These are phyloP conservation scores for Aphanocladium album DNA, from an alignment of 2,329 filamentous ascomycete genomes.

Conservation along the genomic window DNA sequence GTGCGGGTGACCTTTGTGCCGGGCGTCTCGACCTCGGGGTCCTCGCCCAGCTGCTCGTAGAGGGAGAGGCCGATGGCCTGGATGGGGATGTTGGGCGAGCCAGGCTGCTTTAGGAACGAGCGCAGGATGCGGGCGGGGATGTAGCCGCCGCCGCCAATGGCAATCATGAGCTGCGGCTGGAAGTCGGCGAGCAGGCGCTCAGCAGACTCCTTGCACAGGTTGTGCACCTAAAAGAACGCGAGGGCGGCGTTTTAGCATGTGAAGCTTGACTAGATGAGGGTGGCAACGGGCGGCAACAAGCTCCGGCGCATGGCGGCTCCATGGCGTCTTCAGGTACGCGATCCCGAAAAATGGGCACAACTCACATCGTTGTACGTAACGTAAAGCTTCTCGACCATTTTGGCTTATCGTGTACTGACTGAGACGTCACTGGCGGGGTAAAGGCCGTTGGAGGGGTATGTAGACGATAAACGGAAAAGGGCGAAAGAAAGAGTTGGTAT, in stretches of 20 bases:
- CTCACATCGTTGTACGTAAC: conserved; percentile 88
- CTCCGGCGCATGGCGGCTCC: background rate
- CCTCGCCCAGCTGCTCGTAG: conserved; percentile 74
- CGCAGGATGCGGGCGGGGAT: conserved; percentile 94
- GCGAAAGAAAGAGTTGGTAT: background rate
- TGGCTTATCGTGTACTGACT: conserved; percentile 28
- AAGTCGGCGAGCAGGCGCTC: conserved; percentile 76
- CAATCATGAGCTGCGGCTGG: conserved; percentile 94
- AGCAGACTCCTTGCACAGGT: conserved; percentile 86
- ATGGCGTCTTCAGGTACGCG: background rate
- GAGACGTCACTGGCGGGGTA: conserved; percentile 14
- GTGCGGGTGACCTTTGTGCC: conserved; percentile 95
- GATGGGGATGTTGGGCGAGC: conserved; percentile 91
- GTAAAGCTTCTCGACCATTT: conserved; percentile 80
- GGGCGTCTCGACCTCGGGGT: conserved; percentile 58
- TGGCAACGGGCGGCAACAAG: background rate
- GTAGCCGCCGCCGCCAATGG: conserved; percentile 95
- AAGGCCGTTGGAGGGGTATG: background rate
- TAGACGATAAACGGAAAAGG: too few relatives aligned
- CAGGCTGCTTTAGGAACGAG: conserved; percentile 90
- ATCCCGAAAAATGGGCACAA: conserved; percentile 12
- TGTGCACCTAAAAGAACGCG: conserved; percentile 69
- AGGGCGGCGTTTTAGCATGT: background rate
- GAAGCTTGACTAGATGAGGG: background rate
- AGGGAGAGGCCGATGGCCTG: conserved; percentile 97